A percentile compares a stretch with the other conserved stretches of the same genome.
phyloP scores from a whole-genome alignment of 495 filamentous ascomycete species.

The Bathelium albidoporum region DNA sequence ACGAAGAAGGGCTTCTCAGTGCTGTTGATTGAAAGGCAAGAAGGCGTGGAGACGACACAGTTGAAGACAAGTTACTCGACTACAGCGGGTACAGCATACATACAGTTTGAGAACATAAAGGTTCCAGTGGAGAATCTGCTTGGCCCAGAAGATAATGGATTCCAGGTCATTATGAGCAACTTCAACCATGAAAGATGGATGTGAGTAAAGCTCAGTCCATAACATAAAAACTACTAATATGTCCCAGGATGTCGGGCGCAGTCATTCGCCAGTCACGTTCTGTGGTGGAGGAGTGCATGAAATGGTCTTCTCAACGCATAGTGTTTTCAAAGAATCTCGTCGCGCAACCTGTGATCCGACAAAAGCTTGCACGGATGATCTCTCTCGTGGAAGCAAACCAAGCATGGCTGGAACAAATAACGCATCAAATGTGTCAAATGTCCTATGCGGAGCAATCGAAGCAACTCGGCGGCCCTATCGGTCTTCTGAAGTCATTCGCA shows the following conservation, averaged over 20 bases:
- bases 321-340: constrained; percentile 75
- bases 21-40: constrained; percentile 61
- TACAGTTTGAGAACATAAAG: constrained; percentile 81
- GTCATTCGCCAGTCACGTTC: constrained; percentile 55
- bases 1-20: constrained; percentile 78
- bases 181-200: constrained; percentile 76
- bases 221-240: constrained; percentile 17
- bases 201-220: constrained; percentile 5
- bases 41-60: constrained; percentile 59
- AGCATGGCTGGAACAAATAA: constrained; percentile 74
- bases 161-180: constrained; percentile 79
- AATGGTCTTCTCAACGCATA: constrained; percentile 83
- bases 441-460: constrained; percentile 66
- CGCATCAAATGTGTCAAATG: constrained; percentile 85
- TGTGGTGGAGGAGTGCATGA: constrained; percentile 75
- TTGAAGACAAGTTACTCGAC: constrained; percentile 85
- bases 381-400: constrained; percentile 70
- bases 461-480: constrained; percentile 70
- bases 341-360: constrained; percentile 76
- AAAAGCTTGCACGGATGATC: constrained; percentile 87
- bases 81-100: constrained; percentile 65
- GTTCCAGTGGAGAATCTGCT: constrained; percentile 71
- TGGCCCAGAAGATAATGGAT: constrained; percentile 77
- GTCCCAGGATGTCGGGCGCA: constrained; percentile 40
- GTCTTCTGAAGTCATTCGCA: constrained; percentile 66